A percentile compares a stretch with the other conserved stretches of the same genome.
Conservation (phyloP, 164 flowering plant genomes). For the Vitis rupestris region DNA sequence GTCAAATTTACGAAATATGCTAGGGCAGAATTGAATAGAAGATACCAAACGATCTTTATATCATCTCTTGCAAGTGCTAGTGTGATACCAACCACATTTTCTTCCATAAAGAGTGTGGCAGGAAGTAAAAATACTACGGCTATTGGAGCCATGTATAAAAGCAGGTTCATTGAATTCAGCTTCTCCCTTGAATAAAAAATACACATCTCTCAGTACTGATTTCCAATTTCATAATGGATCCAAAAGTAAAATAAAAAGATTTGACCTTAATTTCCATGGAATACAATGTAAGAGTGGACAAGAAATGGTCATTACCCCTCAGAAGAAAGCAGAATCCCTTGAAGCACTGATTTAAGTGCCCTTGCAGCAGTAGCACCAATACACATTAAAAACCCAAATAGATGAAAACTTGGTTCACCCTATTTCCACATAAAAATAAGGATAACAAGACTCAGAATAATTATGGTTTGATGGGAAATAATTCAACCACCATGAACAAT, state of each 20-base stretch:
- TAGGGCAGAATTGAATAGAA: conserved; percentile 60
- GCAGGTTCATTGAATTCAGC: conserved; percentile 74
- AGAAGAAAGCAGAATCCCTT: conserved; percentile 71
- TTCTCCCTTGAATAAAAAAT: conserved; percentile 46
- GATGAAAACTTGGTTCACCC: conserved; percentile 78
- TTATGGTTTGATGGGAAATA: not conserved
- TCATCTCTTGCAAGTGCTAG: conserved; percentile 69
- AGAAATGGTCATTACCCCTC: conserved; percentile 48
- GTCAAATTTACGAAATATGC: conserved; percentile 71
- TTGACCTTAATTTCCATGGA: not conserved
- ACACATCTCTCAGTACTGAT: conserved; percentile 5
- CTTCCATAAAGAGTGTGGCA: conserved; percentile 65
- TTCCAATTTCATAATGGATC: not conserved
- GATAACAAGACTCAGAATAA: not conserved
- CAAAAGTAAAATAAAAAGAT: not conserved
- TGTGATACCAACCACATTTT: conserved; percentile 65
- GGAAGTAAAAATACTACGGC: conserved; percentile 71
- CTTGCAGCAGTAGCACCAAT: conserved; percentile 74
- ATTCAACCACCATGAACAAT: too few species aligned
- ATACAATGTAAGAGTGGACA: not conserved
- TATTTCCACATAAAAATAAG: conserved; percentile 11
- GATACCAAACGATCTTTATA: conserved; percentile 54
- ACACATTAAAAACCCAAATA: conserved; percentile 71
- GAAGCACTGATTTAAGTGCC: conserved; percentile 69
- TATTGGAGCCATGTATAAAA: conserved; percentile 72